These are phyloP conservation scores for Collybia mongolica DNA, from an alignment of 768 basidiomycete genomes.

Conservation along the genomic window DNA sequence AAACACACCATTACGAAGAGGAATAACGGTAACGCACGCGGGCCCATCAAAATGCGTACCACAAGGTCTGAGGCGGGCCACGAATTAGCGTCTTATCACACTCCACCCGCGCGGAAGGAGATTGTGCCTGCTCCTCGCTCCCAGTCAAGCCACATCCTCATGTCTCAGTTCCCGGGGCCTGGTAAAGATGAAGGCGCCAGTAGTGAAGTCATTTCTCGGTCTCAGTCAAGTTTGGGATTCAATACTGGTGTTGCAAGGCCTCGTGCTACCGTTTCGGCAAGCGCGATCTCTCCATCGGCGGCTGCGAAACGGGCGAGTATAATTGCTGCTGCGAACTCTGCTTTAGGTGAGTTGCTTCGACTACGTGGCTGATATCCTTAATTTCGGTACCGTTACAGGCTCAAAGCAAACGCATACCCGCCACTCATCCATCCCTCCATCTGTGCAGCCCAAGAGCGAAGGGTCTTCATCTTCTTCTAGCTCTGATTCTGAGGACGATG, in stretches of 20 bases:
- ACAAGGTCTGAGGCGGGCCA: constrained; percentile 42
- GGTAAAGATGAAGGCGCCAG: constrained; percentile 6
- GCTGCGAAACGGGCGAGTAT: constrained; percentile 51
- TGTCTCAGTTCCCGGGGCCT: constrained; percentile 8
- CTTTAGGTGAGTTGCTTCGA: constrained; percentile 24
- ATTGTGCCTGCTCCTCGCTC: constrained; percentile 21
- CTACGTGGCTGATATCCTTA: constrained; percentile 4
- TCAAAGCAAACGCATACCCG: constrained; percentile 8
- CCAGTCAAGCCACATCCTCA: constrained; percentile 24
- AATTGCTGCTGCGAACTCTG: constrained; percentile 30
- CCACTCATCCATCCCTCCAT: not conserved
- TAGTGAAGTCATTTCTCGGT: constrained; percentile 20
- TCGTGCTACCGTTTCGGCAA: constrained; percentile 59
- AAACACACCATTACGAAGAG: constrained; percentile 15
- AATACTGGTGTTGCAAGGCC: constrained; percentile 27
- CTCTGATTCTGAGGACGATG: constrained; percentile 49
- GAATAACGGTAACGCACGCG: not conserved
- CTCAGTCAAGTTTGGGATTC: constrained; percentile 34
- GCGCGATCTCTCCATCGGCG: constrained; percentile 51
- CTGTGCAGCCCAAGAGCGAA: not conserved
- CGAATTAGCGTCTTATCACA: constrained; percentile 22
- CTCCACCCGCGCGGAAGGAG: constrained; percentile 13
- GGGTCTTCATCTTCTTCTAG: constrained; percentile 20
- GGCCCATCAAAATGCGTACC: constrained; percentile 22
- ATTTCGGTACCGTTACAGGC: not conserved